Base-by-base conservation (phyloP, 495 filamentous ascomycete species). In the Penicillium dipodomyicola region DNA sequence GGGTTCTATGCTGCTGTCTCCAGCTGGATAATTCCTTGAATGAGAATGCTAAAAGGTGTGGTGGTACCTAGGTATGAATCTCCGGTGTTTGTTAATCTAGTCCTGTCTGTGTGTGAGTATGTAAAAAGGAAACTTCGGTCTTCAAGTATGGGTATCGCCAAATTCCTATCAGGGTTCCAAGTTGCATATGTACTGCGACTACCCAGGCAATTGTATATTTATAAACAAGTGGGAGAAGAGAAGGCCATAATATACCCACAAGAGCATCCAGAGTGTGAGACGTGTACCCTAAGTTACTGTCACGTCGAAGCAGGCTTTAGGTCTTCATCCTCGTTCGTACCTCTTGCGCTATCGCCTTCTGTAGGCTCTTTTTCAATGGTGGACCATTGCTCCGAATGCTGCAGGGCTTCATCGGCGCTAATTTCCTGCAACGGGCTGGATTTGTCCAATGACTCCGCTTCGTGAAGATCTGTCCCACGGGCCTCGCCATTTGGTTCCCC, bases 381-480 rank as follows among this genome's bases (percentile, higher is more conserved):
- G 11, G 72, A 74, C 73, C 75, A 76, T 49, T 72, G 62, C 45
- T 44, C 67, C 7, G 74, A 76, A 51, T 74, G 65, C 9, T 72
- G 64, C 17, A 77, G 57, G 20, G 65, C 51, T 42, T 72, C 73
- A 40, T 75, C 71, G 22, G 65, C 58, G n/a, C 59, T 62, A n/a
- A 68, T 65, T 14, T 75, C 69, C 42, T 66, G 51, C 42, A 68
- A 52, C 9, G 64, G 64, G 37, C 64, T 70, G 17, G 65, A 65
- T 4, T 65, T 64, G 8, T 55, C 61, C 17, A 23, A 6, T 14
- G 27, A 19, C 10, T 25, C 29, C 12, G 15, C 53, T 11, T 65
- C 59, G 11, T n/a, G 23, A 12, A 25, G 32, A n/a, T 54, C 54
- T 41, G 46, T 15, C 11, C 57, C 55, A 12, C 62, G 61, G 4